These are phyloP conservation scores for Fusarium sp. DNA, from an alignment of 2,329 filamentous ascomycete genomes.

Conservation along the genomic window DNA sequence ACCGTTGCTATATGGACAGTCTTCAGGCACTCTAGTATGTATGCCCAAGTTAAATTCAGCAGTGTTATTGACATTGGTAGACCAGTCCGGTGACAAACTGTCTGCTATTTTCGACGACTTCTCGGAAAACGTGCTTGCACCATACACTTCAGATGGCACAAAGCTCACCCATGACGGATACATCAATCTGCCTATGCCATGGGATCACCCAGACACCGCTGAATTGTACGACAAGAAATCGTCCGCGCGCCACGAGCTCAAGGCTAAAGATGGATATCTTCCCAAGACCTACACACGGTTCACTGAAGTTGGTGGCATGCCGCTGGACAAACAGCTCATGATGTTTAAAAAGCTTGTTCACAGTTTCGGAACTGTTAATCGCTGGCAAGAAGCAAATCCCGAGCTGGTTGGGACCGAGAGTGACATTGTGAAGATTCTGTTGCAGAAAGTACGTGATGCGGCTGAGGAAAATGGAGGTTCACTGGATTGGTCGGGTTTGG, in stretches of 20 bases:
- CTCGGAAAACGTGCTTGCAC: not conserved
- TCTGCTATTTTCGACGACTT: not conserved
- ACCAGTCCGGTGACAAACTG: not conserved
- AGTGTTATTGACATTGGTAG: not conserved
- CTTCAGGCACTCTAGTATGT: not conserved
- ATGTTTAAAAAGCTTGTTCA: not conserved
- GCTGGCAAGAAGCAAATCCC: constrained; percentile 8
- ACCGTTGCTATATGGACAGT: constrained; percentile 16
- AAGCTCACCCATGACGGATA: not conserved
- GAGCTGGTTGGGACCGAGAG: not conserved
- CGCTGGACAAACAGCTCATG: not conserved
- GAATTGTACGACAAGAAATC: not conserved
- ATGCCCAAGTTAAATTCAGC: rapidly evolving
- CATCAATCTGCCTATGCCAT: constrained; percentile 6
- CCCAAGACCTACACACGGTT: rapidly evolving
- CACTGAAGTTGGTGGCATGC: rapidly evolving
- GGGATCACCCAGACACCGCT: not conserved
- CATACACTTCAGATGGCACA: not conserved
- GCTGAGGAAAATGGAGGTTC: not conserved
- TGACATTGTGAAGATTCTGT: not conserved
- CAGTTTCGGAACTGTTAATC: not conserved
- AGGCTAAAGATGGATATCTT: not conserved
- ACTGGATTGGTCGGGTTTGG: not conserved
- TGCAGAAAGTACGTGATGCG: not conserved
- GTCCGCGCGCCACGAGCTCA: not conserved